phyloP scores from a whole-genome alignment of 225 moss, liverwort and hornwort genomes.

The Climacium dendroides region DNA sequence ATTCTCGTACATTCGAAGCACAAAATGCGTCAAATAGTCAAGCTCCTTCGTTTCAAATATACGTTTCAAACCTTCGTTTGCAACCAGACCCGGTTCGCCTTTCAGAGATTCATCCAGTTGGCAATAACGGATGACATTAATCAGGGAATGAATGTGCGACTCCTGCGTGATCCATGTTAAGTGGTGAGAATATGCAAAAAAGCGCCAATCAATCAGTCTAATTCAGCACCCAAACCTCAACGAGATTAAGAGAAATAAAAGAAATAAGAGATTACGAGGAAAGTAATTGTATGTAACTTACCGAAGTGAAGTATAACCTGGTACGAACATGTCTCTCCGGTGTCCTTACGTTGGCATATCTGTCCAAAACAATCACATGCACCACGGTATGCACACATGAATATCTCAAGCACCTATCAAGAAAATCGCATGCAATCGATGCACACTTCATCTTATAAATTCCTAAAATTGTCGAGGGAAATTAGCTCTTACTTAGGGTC shows the following conservation, averaged over 20 bases:
- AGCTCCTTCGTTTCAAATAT: slow-evolving; percentile 92
- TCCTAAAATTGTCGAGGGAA: background rate
- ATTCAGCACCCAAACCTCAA: background rate
- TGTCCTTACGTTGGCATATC: slow-evolving; percentile 98
- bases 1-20: slow-evolving; percentile 92
- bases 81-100: slow-evolving; percentile 81
- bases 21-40: slow-evolving; percentile 94
- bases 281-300: slow-evolving; percentile 13
- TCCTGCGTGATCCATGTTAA: slow-evolving; percentile 45
- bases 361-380: slow-evolving; percentile 6
- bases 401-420: background rate
- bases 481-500: slow-evolving; percentile 77
- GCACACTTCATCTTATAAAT: background rate
- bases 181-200: background rate
- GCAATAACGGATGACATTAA: slow-evolving; percentile 94
- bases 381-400: background rate
- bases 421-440: background rate
- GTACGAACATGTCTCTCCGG: slow-evolving; percentile 99
- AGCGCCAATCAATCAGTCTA: background rate
- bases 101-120: slow-evolving; percentile 81
- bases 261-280: background rate
- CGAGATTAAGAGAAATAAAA: background rate
- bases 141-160: slow-evolving; percentile 95
- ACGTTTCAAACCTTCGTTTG: slow-evolving; percentile 62
- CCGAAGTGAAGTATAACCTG: slow-evolving; percentile 94